phyloP scores from a whole-genome alignment of 257 asterid genomes.

The Avicennia marina region DNA sequence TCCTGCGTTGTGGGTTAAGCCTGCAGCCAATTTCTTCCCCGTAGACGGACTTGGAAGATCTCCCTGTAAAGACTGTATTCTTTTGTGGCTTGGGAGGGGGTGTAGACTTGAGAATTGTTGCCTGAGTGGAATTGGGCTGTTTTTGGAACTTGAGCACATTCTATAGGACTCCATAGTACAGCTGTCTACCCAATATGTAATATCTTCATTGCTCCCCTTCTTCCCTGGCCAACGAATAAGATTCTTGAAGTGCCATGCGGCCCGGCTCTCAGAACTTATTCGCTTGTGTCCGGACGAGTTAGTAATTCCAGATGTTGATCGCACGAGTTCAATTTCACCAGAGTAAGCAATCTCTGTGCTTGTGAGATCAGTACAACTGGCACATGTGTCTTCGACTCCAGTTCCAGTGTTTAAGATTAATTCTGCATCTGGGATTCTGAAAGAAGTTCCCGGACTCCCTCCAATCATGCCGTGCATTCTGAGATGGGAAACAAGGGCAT shows the following conservation, averaged over 20 bases:
- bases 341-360: slow-evolving; percentile 29
- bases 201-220: slow-evolving; percentile 18
- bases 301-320: slow-evolving; percentile 24
- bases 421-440: slow-evolving; percentile 57
- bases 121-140: slow-evolving; percentile 46
- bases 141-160: slow-evolving; percentile 18
- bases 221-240: slow-evolving; percentile 35
- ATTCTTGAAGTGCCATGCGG: slow-evolving; percentile 33
- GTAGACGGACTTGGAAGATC: slow-evolving; percentile 42
- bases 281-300: slow-evolving; percentile 15
- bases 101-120: slow-evolving; percentile 40
- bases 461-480: slow-evolving; percentile 47
- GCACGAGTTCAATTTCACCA: slow-evolving; percentile 32
- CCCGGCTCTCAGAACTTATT: slow-evolving; percentile 24
- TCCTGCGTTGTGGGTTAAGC: slow-evolving; percentile 29
- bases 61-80: slow-evolving; percentile 22
- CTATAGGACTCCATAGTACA: slow-evolving; percentile 23
- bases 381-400: slow-evolving; percentile 34
- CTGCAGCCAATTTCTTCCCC: slow-evolving; percentile 33
- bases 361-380: slow-evolving; percentile 25
- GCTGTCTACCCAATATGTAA: slow-evolving; percentile 19
- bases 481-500: slow-evolving; percentile 34
- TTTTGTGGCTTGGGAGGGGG: slow-evolving; percentile 40
- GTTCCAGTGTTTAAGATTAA: slow-evolving; percentile 42
- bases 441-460: slow-evolving; percentile 68